phyloP scores from a whole-genome alignment of 1,284 basidiomycete species.

The Sanghuangporus baumii region DNA sequence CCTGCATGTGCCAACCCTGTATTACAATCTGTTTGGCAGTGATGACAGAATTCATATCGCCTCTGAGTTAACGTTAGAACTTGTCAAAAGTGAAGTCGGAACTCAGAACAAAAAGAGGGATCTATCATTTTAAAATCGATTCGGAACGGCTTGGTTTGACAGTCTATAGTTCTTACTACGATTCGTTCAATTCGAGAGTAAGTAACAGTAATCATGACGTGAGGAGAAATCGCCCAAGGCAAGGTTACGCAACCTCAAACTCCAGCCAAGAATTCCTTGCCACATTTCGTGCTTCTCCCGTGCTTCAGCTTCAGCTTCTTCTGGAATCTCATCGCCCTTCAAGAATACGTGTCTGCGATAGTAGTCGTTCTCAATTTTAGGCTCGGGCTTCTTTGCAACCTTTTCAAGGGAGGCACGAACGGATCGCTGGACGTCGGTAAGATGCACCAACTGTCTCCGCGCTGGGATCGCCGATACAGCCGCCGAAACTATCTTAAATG shows the following conservation, averaged over 20 bases:
- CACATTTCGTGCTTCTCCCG: constrained; percentile 2
- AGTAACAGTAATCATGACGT: no score
- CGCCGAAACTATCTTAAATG: constrained; percentile 24
- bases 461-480: constrained; percentile 22
- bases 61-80: not conserved
- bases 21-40: constrained; percentile 2
- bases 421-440: constrained; percentile 41
- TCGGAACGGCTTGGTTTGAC: no score
- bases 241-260: not conserved
- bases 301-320: constrained; percentile 2
- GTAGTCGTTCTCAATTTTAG: not conserved
- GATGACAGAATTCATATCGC: not conserved
- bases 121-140: no score
- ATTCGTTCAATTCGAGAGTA: no score
- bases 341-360: not conserved
- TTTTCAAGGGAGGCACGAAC: constrained; percentile 24
- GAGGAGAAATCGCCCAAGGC: not conserved
- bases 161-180: no score
- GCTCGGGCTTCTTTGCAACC: not conserved
- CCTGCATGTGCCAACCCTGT: constrained; percentile 14
- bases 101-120: no score
- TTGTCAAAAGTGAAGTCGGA: no score
- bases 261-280: not conserved
- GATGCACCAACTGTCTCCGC: constrained; percentile 34
- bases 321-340: constrained; percentile 7